Conservation (phyloP, 495 filamentous ascomycete genomes). For the Hypoxylon intermedium region DNA sequence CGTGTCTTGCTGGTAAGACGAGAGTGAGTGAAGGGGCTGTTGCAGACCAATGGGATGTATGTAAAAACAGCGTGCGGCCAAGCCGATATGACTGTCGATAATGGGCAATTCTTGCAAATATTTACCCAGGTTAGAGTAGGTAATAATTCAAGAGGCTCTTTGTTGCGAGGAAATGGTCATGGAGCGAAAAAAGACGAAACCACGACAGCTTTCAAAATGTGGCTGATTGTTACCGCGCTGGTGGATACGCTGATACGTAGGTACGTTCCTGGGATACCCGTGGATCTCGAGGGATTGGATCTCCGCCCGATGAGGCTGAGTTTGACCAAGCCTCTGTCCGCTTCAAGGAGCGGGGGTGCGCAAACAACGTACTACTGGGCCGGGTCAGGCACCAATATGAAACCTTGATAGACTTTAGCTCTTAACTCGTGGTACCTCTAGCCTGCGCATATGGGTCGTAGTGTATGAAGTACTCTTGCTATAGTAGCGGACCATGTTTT, state of each 20-base stretch:
- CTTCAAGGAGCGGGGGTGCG: not conserved
- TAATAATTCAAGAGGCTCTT: not conserved
- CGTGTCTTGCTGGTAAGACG: conserved; percentile 18
- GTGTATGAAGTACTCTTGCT: conserved; percentile 8
- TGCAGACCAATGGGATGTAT: no score
- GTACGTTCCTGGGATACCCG: no score
- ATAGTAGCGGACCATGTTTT: no score
- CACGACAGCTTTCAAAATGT: no score
- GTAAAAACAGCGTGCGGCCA: conserved; percentile 5
- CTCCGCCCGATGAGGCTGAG: conserved; percentile 30
- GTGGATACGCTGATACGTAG: not conserved
- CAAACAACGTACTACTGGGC: conserved; percentile 10
- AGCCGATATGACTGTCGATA: not conserved
- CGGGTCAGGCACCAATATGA: conserved; percentile 25
- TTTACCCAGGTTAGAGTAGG: no score
- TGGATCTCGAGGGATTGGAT: no score
- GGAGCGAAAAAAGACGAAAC: no score
- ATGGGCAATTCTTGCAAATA: not conserved
- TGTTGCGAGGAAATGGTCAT: no score
- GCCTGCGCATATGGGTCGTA: not conserved
- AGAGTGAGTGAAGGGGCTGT: no score
- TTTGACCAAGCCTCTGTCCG: conserved; percentile 23
- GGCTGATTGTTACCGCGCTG: not conserved
- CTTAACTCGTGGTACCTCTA: conserved; percentile 8
- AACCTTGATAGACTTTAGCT: conserved; percentile 1